Evolutionary conservation across 495 filamentous ascomycete genomes (phyloP).

Genomic region (Annulohypoxylon moriforme): DNA sequence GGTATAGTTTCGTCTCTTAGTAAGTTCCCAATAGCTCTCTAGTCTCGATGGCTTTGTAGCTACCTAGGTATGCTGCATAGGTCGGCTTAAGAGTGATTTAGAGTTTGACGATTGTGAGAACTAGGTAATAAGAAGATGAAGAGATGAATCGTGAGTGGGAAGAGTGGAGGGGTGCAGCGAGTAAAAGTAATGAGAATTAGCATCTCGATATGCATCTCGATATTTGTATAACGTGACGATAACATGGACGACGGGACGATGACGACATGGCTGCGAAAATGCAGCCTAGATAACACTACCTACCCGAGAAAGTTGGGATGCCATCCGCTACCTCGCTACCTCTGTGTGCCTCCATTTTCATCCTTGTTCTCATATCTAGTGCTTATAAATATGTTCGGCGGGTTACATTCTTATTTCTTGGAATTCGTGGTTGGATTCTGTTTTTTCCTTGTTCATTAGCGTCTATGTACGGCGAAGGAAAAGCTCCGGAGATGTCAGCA

Average conservation of each 20-base stretch:
- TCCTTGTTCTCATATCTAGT: slow-evolving; percentile 18
- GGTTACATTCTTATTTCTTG: slow-evolving; percentile 24
- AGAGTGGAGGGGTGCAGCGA: slow-evolving; percentile 14
- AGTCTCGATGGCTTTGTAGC: no score
- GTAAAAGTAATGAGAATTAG: slow-evolving; percentile 29
- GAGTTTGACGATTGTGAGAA: slow-evolving; percentile 17
- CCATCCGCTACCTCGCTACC: background rate
- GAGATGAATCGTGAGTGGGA: slow-evolving; percentile 4
- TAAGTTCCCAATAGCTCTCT: no score
- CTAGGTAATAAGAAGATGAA: slow-evolving; percentile 15
- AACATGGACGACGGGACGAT: slow-evolving; percentile 29
- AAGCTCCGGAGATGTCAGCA: slow-evolving; percentile 14
- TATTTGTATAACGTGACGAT: slow-evolving; percentile 12
- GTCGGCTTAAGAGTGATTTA: background rate
- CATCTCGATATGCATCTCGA: no score
- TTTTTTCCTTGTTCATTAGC: slow-evolving; percentile 31
- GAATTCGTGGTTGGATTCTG: background rate
- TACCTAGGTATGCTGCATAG: background rate
- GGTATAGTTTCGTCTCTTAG: no score
- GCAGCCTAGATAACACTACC: slow-evolving; percentile 15
- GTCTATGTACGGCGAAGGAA: slow-evolving; percentile 10
- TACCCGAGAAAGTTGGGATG: slow-evolving; percentile 12
- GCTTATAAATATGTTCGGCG: background rate
- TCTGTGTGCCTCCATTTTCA: no score
- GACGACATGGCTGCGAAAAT: slow-evolving; percentile 26